Evolutionary conservation across 2,329 filamentous ascomycete genomes (phyloP), one percentile per base, ranked within the genome.

Genomic region (Paraconiothyrium sp.): DNA sequence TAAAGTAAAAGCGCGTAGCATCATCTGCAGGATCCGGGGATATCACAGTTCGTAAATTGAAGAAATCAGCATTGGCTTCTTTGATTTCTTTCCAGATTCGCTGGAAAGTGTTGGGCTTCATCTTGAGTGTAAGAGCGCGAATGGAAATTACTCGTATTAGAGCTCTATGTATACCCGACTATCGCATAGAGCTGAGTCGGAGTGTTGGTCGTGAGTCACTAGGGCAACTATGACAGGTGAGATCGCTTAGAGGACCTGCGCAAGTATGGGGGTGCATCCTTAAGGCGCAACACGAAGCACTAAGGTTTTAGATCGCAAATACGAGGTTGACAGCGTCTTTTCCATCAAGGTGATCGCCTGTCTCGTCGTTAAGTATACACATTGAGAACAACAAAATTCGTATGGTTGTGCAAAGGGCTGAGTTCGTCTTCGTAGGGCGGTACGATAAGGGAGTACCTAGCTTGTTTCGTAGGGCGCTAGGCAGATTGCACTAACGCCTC

Each of bases 51-150:
- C 48, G 54, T 9, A 58, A 48, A 39, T 61, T 61, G 41, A 54
- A 58, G 54, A 54, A 61, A 30, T 54, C 54, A 41, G 54, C 54
- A 39, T 61, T 61, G 48, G 37, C 54, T 24, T 61, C 47, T 16
- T 58, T 48, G 54, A 57, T 32, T 57, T 61, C 59, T 8, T 22
- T 49, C 54, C 39, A 58, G 14, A 61, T 48, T 37, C 59, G 48
- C 48, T 61, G 51, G 27, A 61, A 27, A 20, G 43, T 55, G 2
- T 55, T 56, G 32, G 43, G 24, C 22, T 59, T 59, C 52, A 60
- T 60, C 4, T 47, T 60, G 43, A 11, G 27, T 49, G 47, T 51
- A 22, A 46, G 22, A 14, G 24, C 35, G 37, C 6, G 30, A 46
- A 41, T 7, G 3, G 14, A n/a, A 11, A 51, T 41, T 39, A 50